Evolutionary conservation across 2,329 filamentous ascomycete genomes (phyloP).

Genomic region (Dothistroma septosporum): DNA sequence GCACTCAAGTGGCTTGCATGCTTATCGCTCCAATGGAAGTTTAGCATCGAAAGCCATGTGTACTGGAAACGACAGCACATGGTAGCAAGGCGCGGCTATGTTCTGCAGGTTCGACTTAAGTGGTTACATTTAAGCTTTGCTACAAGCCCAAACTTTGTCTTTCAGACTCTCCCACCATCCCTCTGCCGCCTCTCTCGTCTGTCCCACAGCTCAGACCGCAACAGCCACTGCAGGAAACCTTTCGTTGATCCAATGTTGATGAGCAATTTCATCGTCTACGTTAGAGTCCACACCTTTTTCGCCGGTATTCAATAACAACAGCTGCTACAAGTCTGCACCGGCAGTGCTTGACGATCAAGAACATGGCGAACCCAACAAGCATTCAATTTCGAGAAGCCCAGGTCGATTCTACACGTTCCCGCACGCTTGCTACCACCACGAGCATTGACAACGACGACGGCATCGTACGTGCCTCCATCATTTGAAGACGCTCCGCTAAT

Average conservation of each 20-base stretch:
- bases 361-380: background rate
- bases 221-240: background rate
- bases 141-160: background rate
- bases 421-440: background rate
- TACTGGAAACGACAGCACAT: background rate
- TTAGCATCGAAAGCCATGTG: background rate
- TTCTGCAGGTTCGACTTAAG: background rate
- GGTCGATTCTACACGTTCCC: background rate
- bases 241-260: background rate
- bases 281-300: background rate
- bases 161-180: background rate
- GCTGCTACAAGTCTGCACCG: background rate
- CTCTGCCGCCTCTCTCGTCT: background rate
- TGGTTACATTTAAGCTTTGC: background rate
- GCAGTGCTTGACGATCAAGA: background rate
- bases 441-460: slow-evolving; percentile 4
- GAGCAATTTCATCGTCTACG: background rate
- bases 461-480: background rate
- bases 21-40: background rate
- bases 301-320: background rate
- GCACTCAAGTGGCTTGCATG: background rate
- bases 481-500: background rate
- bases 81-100: background rate
- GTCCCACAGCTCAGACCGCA: background rate
- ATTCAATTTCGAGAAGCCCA: background rate